Evolutionary conservation across 768 basidiomycete genomes (phyloP).

Genomic region (Mrakia blollopis): DNA sequence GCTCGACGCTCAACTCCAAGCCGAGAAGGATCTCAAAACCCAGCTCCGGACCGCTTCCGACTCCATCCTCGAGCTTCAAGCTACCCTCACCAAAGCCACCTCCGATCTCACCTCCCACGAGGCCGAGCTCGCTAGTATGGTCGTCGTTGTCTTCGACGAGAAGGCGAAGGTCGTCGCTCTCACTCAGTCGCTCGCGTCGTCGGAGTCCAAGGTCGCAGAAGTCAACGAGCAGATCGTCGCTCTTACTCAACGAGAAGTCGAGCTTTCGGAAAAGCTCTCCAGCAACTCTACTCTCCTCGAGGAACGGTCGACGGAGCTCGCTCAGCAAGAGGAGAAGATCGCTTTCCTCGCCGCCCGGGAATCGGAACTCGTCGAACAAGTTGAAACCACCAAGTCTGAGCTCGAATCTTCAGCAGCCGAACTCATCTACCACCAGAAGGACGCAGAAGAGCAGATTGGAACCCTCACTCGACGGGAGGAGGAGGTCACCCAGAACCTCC

Average conservation of each 20-base stretch:
- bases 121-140: neutral
- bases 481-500: neutral
- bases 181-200: neutral
- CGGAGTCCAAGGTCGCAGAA: neutral
- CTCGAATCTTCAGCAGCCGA: neutral
- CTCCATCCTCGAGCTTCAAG: constrained; percentile 3
- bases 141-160: constrained; percentile 8
- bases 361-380: neutral
- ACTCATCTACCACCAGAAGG: neutral
- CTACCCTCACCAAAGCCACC: neutral
- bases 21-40: neutral
- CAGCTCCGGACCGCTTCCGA: constrained; percentile 9
- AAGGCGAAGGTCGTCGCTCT: neutral
- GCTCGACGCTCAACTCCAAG: neutral
- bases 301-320: neutral
- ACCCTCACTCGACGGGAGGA: neutral
- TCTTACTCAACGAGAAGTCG: neutral
- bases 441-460: neutral
- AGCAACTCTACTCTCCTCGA: neutral
- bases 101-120: neutral
- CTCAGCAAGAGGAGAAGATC: constrained; percentile 11
- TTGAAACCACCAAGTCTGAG: neutral
- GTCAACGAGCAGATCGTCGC: neutral
- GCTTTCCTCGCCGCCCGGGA: neutral
- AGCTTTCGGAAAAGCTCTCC: neutral